These are phyloP conservation scores for Coemansia reversa DNA, from an alignment of 192 early-diverging fungal species.

Conservation along the genomic window DNA sequence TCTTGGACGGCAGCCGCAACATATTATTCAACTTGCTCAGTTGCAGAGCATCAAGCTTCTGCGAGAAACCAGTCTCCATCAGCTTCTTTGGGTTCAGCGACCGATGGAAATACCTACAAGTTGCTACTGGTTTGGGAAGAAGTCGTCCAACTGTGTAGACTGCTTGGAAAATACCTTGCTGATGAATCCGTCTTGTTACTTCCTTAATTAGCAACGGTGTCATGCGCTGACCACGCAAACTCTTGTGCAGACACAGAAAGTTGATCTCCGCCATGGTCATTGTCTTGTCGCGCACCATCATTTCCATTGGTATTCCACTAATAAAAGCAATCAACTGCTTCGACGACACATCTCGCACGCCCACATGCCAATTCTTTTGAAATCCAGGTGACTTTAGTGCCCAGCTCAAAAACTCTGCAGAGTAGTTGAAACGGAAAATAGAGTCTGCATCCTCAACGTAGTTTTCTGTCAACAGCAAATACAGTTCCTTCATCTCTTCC, in stretches of 20 bases:
- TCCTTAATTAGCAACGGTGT: slow-evolving; percentile 97
- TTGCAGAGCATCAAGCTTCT: slow-evolving; percentile 55
- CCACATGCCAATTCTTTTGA: slow-evolving; percentile 85
- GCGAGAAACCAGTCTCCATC: slow-evolving; percentile 91
- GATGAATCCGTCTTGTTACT: slow-evolving; percentile 89
- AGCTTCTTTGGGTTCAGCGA: slow-evolving; percentile 93
- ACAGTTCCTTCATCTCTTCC: slow-evolving; percentile 79
- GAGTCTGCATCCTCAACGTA: slow-evolving; percentile 98
- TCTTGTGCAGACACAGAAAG: slow-evolving; percentile 96
- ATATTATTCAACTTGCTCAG: slow-evolving; percentile 21
- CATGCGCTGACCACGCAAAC: slow-evolving; percentile 89
- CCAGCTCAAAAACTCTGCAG: slow-evolving; percentile 90
- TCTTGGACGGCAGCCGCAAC: slow-evolving; percentile 26
- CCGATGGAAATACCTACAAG: slow-evolving; percentile 88
- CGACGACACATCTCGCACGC: slow-evolving; percentile 71
- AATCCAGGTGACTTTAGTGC: slow-evolving; percentile 92
- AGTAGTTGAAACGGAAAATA: slow-evolving; percentile 96
- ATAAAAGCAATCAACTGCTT: slow-evolving; percentile 94
- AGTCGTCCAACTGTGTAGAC: slow-evolving; percentile 92
- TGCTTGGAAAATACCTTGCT: slow-evolving; percentile 95
- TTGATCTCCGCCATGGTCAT: slow-evolving; percentile 93
- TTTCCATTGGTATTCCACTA: slow-evolving; percentile 83
- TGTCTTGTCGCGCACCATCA: slow-evolving; percentile 65
- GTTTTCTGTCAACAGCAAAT: slow-evolving; percentile 84
- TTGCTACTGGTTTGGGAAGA: slow-evolving; percentile 86